A percentile compares a stretch with the other conserved stretches of the same genome.
Conservation (phyloP, 1,139 yeast genomes). For the Lodderomyces oxycetoniae region DNA sequence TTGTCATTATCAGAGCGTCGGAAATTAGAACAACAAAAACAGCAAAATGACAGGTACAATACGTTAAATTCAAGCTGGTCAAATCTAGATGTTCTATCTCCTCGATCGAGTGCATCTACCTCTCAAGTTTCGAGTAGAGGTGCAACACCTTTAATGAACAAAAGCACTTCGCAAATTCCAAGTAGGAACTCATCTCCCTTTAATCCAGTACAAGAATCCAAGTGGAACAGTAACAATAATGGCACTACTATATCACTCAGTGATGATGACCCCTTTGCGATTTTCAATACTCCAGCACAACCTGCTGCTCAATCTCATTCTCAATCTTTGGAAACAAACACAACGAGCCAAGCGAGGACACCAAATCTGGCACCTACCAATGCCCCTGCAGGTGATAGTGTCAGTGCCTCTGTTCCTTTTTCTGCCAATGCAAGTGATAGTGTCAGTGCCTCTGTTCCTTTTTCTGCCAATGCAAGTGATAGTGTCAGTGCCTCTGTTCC, state of each 20-base stretch:
- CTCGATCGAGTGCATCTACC: conserved; percentile 6
- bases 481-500: too few relatives aligned
- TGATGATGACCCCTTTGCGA: conserved; percentile 19
- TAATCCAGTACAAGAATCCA: too few relatives aligned
- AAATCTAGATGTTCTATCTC: conserved; percentile 19
- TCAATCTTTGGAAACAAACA: too few relatives aligned
- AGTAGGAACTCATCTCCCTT: too few relatives aligned
- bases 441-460: background rate
- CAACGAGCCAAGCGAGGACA: background rate
- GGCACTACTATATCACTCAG: too few relatives aligned
- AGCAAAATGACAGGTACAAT: conserved; percentile 3
- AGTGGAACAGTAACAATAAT: too few relatives aligned
- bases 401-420: too few relatives aligned
- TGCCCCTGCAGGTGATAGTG: conserved; percentile 6
- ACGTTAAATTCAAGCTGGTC: conserved; percentile 13
- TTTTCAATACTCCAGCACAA: conserved; percentile 10
- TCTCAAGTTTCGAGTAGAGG: too few relatives aligned
- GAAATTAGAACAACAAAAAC: conserved; percentile 12
- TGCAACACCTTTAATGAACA: too few relatives aligned
- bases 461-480: background rate
- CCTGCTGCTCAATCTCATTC: conserved; percentile 4
- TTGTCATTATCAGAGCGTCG: conserved; percentile 22
- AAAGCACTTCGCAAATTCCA: too few relatives aligned
- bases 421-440: too few relatives aligned
- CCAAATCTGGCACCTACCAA: conserved; percentile 1